A percentile compares a stretch with the other conserved stretches of the same genome.
phyloP scores from a whole-genome alignment of 2,329 filamentous ascomycete genomes.

The Colletotrichum musicola region DNA sequence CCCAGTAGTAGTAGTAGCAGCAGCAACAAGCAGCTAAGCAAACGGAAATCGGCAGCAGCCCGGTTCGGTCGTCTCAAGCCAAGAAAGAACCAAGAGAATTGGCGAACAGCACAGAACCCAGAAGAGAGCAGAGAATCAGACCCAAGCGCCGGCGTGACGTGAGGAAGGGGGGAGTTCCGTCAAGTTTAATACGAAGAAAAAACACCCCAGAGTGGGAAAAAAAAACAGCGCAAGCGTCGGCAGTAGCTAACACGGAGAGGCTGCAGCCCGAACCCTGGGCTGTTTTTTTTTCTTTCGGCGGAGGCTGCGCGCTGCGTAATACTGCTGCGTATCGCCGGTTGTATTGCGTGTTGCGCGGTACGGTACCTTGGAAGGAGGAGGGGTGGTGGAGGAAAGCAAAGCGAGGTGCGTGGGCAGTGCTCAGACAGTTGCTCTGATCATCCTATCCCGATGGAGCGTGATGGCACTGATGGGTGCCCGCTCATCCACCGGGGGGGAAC shows the following conservation, averaged over 20 bases:
- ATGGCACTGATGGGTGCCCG: conserved; percentile 32
- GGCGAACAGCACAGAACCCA: conserved; percentile 16
- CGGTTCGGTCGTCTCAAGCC: background rate
- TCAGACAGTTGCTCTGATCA: conserved; percentile 37
- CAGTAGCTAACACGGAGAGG: conserved; percentile 12
- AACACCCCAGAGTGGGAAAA: background rate
- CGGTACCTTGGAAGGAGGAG: background rate
- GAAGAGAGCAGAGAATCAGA: conserved; percentile 19
- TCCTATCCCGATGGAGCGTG: conserved; percentile 33
- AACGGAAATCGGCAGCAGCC: conserved; percentile 27
- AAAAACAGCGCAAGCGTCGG: conserved; percentile 25
- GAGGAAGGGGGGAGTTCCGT: conserved; percentile 23
- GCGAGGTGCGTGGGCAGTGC: conserved; percentile 35
- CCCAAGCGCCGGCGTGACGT: conserved; percentile 19
- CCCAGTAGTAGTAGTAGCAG: too few relatives aligned
- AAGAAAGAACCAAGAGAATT: conserved; percentile 19
- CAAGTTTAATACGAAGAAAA: conserved; percentile 33
- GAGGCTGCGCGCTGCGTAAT: conserved; percentile 17
- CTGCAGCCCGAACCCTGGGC: conserved; percentile 25
- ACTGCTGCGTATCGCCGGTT: background rate
- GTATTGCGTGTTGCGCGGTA: background rate
- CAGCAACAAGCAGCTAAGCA: background rate
- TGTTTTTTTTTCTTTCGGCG: background rate
- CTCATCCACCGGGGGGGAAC: conserved; percentile 14
- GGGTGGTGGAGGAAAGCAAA: background rate